These are phyloP conservation scores for Nakaseomyces nivariensis DNA, from an alignment of 1,139 yeast species.

Conservation along the genomic window DNA sequence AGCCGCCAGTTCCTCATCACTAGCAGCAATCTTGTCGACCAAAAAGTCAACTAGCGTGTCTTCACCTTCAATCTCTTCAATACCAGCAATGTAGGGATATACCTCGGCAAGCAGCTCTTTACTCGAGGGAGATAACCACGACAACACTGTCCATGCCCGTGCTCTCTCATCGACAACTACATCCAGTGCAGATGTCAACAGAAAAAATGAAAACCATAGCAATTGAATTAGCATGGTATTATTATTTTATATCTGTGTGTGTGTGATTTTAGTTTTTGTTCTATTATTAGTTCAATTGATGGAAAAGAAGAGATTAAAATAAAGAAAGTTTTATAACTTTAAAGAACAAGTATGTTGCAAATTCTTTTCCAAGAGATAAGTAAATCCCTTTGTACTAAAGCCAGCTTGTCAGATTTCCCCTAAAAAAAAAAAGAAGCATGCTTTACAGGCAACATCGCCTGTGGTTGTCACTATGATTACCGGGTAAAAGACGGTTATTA, in stretches of 20 bases:
- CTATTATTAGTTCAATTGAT: too few relatives aligned
- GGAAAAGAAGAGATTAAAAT: too few relatives aligned
- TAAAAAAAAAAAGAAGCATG: too few relatives aligned
- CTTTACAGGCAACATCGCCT: too few relatives aligned
- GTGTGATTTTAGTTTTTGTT: too few relatives aligned
- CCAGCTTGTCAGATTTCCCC: too few relatives aligned
- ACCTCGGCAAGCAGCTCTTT: slow-evolving; percentile 7
- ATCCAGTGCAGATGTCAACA: not conserved
- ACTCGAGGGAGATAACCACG: not conserved
- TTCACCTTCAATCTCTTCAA: slow-evolving; percentile 7
- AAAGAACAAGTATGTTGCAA: too few relatives aligned
- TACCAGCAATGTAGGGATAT: slow-evolving; percentile 12
- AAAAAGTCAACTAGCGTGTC: not conserved
- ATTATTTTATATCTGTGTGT: not conserved
- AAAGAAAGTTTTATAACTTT: too few relatives aligned
- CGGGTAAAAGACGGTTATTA: too few relatives aligned
- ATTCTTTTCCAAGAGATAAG: too few relatives aligned
- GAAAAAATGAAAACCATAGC: not conserved
- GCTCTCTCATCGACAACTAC: not conserved
- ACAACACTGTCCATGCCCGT: not conserved
- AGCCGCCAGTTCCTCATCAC: slow-evolving; percentile 7
- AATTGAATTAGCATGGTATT: not conserved
- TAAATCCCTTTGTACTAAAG: too few relatives aligned
- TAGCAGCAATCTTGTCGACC: slow-evolving; percentile 1
- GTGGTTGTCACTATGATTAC: too few relatives aligned